Evolutionary conservation across 805 yeast species (phyloP).

Genomic region (Candida maltosa): DNA sequence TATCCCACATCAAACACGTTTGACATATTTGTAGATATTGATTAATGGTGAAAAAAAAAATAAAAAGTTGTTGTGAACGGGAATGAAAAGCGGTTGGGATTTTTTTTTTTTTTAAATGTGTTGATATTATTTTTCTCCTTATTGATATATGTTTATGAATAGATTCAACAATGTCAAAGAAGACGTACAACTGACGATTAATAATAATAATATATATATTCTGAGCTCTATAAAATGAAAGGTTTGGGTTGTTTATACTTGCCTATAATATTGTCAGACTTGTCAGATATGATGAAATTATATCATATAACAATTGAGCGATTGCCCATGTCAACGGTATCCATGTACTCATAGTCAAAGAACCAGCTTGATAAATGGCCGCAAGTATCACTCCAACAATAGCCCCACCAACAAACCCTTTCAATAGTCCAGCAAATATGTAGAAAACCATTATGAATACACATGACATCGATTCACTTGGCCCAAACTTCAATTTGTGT

Average conservation of each 20-base stretch:
- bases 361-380: constrained; percentile 75
- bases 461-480: constrained; percentile 1
- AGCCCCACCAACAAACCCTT: constrained; percentile 72
- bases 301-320: constrained; percentile 62
- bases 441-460: constrained; percentile 12
- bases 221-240: no score
- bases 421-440: constrained; percentile 54
- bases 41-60: no score
- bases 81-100: no score
- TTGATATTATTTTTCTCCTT: no score
- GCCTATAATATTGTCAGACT: constrained; percentile 23
- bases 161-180: no score
- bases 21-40: neutral
- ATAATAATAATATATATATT: no score
- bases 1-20: constrained; percentile 8
- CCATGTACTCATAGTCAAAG: constrained; percentile 92
- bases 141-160: no score
- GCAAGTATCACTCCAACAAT: constrained; percentile 72
- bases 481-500: constrained; percentile 7
- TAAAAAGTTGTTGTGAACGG: no score
- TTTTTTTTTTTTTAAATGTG: no score
- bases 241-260: no score
- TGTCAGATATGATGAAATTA: constrained; percentile 64
- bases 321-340: constrained; percentile 83
- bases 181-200: no score